These are phyloP conservation scores for Pachyrhizus erosus DNA, from an alignment of 306 rosid genomes.

Conservation along the genomic window DNA sequence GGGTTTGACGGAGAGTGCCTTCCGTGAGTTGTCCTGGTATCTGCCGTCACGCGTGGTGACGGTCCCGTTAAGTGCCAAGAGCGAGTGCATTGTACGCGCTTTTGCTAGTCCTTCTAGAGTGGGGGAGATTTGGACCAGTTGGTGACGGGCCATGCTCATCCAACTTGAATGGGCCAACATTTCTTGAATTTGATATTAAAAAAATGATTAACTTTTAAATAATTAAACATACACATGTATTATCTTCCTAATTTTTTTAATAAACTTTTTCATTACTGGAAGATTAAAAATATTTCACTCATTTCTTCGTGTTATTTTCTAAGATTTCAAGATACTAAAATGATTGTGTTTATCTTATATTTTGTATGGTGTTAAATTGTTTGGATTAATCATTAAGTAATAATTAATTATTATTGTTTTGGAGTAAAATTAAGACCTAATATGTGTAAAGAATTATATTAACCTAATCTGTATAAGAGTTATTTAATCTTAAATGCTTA, in stretches of 20 bases:
- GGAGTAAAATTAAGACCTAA: too few species aligned
- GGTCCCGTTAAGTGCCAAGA: constrained; percentile 81
- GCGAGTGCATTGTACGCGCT: constrained; percentile 39
- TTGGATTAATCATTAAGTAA: neutral
- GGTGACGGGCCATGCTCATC: constrained; percentile 17
- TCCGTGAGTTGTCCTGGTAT: constrained; percentile 55
- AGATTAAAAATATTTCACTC: neutral
- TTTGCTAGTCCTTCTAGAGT: neutral
- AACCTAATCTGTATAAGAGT: too few species aligned
- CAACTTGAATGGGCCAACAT: constrained; percentile 13
- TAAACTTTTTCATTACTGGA: neutral
- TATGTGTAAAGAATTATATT: too few species aligned
- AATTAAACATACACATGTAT: neutral
- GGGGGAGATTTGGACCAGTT: constrained; percentile 2
- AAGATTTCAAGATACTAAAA: neutral
- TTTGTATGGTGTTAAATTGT: neutral
- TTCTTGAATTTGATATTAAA: neutral
- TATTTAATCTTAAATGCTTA: too few species aligned
- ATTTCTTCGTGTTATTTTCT: neutral
- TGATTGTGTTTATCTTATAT: neutral
- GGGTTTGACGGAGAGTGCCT: constrained; percentile 67
- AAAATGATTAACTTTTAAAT: neutral
- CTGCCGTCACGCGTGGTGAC: constrained; percentile 70
- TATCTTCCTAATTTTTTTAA: neutral
- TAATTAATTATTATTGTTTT: too few species aligned